Evolutionary conservation across 1,284 basidiomycete species (phyloP).

Genomic region (Dichomitus squalens): DNA sequence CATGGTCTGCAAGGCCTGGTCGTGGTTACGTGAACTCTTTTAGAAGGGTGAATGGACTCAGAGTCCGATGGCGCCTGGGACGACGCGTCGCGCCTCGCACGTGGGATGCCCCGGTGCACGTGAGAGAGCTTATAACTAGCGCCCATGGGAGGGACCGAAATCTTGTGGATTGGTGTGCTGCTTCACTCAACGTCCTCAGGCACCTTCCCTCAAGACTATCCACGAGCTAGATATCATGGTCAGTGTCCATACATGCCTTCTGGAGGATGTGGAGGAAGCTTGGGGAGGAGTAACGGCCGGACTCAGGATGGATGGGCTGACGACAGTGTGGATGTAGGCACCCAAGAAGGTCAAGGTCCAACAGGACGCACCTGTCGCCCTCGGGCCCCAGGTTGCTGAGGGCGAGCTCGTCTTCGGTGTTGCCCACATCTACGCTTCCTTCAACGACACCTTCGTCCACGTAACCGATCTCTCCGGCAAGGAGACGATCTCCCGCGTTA

Average conservation of each 20-base stretch:
- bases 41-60: no score
- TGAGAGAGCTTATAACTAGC: conserved; percentile 13
- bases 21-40: no score
- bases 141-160: conserved; percentile 2
- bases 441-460: conserved; percentile 99
- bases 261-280: background rate
- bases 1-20: no score
- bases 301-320: conserved; percentile 45
- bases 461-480: conserved; percentile 98
- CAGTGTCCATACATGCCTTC: conserved; percentile 12
- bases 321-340: conserved; percentile 52
- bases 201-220: conserved; percentile 26
- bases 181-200: conserved; percentile 23
- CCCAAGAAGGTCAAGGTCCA: conserved; percentile 80
- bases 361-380: conserved; percentile 83
- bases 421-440: conserved; percentile 96
- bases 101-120: conserved; percentile 11
- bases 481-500: conserved; percentile 98
- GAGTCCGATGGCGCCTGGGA: background rate
- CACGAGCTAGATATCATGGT: conserved; percentile 30
- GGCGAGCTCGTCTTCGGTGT: conserved; percentile 96
- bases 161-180: conserved; percentile 5
- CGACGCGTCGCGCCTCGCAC: conserved; percentile 4
- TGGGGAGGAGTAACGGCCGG: background rate
- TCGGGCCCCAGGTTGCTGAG: conserved; percentile 93